Evolutionary conservation across 306 rosid genomes (phyloP).

Genomic region (Cicer pinnatifidum): DNA sequence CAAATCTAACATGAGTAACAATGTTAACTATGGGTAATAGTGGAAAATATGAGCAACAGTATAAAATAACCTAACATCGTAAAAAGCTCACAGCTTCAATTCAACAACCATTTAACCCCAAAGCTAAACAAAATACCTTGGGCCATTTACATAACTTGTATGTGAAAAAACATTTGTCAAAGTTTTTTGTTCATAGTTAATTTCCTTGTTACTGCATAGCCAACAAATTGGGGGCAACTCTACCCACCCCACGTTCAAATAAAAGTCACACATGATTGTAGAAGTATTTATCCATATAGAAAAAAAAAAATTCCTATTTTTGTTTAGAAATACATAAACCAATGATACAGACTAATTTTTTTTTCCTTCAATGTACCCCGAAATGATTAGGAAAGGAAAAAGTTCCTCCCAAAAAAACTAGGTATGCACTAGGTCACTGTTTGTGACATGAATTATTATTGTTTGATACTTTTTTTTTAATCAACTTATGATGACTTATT

Average conservation of each 20-base stretch:
- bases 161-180: background rate
- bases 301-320: no score
- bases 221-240: background rate
- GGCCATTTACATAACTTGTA: background rate
- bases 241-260: no score
- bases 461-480: no score
- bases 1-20: background rate
- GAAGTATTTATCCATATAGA: no score
- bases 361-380: no score
- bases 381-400: no score
- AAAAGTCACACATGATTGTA: no score
- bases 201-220: background rate
- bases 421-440: background rate
- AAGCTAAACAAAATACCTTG: background rate
- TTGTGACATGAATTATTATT: background rate
- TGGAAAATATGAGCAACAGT: background rate
- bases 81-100: background rate
- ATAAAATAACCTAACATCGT: background rate
- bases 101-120: background rate
- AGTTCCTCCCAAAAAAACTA: background rate
- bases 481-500: no score
- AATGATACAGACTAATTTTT: no score
- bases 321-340: no score
- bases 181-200: background rate
- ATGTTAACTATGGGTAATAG: no score